A percentile compares a stretch with the other conserved stretches of the same genome.
Evolutionary conservation across 2,329 filamentous ascomycete genomes (phyloP).

Genomic region (Septoria linicola): DNA sequence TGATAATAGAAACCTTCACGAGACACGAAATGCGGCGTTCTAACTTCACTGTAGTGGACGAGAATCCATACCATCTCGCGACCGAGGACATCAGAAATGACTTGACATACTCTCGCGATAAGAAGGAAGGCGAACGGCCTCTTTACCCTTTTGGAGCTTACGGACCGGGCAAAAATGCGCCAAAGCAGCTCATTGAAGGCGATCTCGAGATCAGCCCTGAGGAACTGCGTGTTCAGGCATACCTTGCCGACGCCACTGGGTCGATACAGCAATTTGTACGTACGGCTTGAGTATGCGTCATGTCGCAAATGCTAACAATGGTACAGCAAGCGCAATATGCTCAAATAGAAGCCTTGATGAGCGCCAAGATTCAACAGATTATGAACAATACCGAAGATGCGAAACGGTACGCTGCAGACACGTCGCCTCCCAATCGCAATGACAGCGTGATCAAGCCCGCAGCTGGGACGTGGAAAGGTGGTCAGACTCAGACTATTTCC

Average conservation of each 20-base stretch:
- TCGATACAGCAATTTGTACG: slow-evolving; percentile 49
- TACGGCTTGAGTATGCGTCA: neutral
- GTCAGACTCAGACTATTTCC: neutral
- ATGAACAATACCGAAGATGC: slow-evolving; percentile 10
- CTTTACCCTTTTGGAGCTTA: slow-evolving; percentile 87
- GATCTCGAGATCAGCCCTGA: slow-evolving; percentile 83
- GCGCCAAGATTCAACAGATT: slow-evolving; percentile 8
- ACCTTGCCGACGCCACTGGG: slow-evolving; percentile 57
- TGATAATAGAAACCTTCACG: too few species aligned
- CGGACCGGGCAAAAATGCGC: slow-evolving; percentile 72
- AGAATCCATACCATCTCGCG: slow-evolving; percentile 2
- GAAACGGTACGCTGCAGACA: neutral
- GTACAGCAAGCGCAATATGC: slow-evolving; percentile 2
- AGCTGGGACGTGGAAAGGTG: neutral
- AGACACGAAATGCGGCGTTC: neutral
- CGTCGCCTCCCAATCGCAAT: slow-evolving; percentile 8
- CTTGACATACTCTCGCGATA: slow-evolving; percentile 24
- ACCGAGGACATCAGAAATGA: slow-evolving; percentile 53
- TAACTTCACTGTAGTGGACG: slow-evolving; percentile 2
- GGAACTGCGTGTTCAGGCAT: slow-evolving; percentile 74
- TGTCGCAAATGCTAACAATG: neutral
- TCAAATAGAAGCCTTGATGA: slow-evolving; percentile 7
- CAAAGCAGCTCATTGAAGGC: slow-evolving; percentile 81
- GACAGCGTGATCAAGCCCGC: slow-evolving; percentile 10
- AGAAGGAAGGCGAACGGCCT: slow-evolving; percentile 72